These are phyloP conservation scores for Saccharomyces pastorianus DNA, from an alignment of 1,139 yeast genomes.

Conservation along the genomic window DNA sequence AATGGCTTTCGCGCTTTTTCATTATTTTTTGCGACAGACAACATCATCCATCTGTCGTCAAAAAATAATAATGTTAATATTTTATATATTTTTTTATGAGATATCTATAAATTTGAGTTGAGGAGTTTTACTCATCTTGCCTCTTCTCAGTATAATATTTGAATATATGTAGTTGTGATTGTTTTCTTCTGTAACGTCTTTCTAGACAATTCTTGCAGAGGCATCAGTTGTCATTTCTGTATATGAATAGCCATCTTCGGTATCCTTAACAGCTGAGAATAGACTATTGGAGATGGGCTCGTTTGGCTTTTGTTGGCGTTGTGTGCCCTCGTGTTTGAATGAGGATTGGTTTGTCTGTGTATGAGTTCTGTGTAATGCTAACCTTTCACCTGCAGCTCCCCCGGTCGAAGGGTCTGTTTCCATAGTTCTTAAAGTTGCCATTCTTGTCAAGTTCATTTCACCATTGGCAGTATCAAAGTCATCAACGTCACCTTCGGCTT, in stretches of 20 bases:
- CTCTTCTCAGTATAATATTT: neutral
- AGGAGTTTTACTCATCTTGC: neutral
- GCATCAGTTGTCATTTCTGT: neutral
- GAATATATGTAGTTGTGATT: neutral
- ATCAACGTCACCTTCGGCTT: slow-evolving; percentile 1
- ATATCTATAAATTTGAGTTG: neutral
- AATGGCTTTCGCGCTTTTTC: neutral
- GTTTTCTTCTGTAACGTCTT: neutral
- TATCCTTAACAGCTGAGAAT: slow-evolving; percentile 4
- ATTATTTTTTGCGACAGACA: neutral
- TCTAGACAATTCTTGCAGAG: slow-evolving; percentile 3
- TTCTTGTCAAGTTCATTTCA: slow-evolving; percentile 11
- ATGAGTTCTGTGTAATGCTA: neutral
- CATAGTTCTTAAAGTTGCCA: slow-evolving; percentile 11
- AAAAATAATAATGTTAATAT: neutral
- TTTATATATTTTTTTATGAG: neutral
- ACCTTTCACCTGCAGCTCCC: neutral
- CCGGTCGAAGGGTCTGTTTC: slow-evolving; percentile 7
- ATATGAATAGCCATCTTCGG: neutral
- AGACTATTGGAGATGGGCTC: slow-evolving; percentile 2
- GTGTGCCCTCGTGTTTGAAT: neutral
- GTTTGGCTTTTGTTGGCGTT: neutral
- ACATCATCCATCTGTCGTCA: neutral
- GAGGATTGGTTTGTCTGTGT: neutral
- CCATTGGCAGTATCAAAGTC: neutral